Conservation (phyloP, 371 early-diverging fungal species). For the Conidiobolus incongruus region DNA sequence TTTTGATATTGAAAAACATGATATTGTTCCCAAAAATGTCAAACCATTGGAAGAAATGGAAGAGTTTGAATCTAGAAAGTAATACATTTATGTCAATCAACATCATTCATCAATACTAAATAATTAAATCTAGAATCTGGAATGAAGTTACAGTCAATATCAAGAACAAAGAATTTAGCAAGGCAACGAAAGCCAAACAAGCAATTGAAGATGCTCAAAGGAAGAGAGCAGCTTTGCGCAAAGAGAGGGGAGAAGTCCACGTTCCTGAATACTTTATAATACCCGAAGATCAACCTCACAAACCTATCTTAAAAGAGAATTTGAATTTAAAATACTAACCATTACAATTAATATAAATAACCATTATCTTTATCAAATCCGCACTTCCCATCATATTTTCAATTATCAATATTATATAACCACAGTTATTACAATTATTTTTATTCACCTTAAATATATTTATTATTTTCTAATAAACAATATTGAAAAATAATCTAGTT, state of each 20-base stretch:
- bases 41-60: slow-evolving; percentile 25
- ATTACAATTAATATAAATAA: no score
- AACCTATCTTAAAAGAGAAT: no score
- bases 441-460: no score
- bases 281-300: no score
- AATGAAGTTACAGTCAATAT: slow-evolving; percentile 16
- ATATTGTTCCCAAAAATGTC: slow-evolving; percentile 18
- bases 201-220: slow-evolving; percentile 24
- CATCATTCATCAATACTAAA: not conserved
- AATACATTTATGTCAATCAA: not conserved
- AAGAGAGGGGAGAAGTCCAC: slow-evolving; percentile 9
- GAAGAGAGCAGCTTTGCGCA: slow-evolving; percentile 12
- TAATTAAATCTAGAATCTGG: slow-evolving; percentile 13
- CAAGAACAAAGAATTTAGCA: slow-evolving; percentile 12
- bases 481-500: no score
- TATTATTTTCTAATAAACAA: no score
- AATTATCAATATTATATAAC: no score
- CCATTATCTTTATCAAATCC: no score
- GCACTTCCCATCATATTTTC: no score
- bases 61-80: slow-evolving; percentile 24
- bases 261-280: slow-evolving; percentile 5
- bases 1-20: slow-evolving; percentile 20
- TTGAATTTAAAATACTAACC: no score
- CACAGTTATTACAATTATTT: no score
- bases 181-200: slow-evolving; percentile 23